Percentiles rank a stretch among this genome's conserved stretches.
Evolutionary conservation across 768 basidiomycete genomes (phyloP).

Genomic region (Mycena crocata): DNA sequence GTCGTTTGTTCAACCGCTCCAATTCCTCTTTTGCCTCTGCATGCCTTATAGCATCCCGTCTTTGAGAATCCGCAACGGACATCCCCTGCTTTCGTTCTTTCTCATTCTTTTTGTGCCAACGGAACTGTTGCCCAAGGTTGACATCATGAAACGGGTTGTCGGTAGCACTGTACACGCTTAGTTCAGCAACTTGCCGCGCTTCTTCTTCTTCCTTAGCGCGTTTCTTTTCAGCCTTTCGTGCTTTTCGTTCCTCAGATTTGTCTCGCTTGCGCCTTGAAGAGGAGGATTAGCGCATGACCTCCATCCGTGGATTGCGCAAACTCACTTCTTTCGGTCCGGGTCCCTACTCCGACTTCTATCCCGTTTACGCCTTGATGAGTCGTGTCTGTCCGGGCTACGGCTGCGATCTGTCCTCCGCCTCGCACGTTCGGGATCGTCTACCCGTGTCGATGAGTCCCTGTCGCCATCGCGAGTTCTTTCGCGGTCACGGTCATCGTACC

Average conservation of each 20-base stretch:
- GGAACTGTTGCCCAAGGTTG: slow-evolving; percentile 95
- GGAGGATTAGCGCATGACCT: slow-evolving; percentile 18
- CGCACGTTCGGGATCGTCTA: slow-evolving; percentile 46
- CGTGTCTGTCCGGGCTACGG: slow-evolving; percentile 37
- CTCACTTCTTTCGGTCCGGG: slow-evolving; percentile 57
- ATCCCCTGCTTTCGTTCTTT: slow-evolving; percentile 93
- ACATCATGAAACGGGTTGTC: slow-evolving; percentile 99
- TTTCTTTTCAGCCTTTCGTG: slow-evolving; percentile 90
- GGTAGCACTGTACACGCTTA: slow-evolving; percentile 94
- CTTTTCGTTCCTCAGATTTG: slow-evolving; percentile 87
- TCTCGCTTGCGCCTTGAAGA: slow-evolving; percentile 79
- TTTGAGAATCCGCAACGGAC: slow-evolving; percentile 79
- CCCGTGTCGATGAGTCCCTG: slow-evolving; percentile 48
- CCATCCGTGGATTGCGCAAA: slow-evolving; percentile 3
- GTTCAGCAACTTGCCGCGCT: slow-evolving; percentile 90
- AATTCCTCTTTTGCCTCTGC: slow-evolving; percentile 97
- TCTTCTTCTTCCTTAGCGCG: slow-evolving; percentile 88
- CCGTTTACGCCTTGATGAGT: slow-evolving; percentile 38
- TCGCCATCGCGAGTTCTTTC: slow-evolving; percentile 47
- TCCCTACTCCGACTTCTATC: slow-evolving; percentile 55
- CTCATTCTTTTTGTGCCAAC: slow-evolving; percentile 99
- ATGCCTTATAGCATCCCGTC: slow-evolving; percentile 80
- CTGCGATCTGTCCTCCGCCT: slow-evolving; percentile 42
- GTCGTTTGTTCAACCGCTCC: slow-evolving; percentile 87
- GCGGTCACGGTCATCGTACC: slow-evolving; percentile 51